A percentile compares a stretch with the other conserved stretches of the same genome.
phyloP scores from a whole-genome alignment of 148 eudicot genomes.

The Nepenthes mirabilis region DNA sequence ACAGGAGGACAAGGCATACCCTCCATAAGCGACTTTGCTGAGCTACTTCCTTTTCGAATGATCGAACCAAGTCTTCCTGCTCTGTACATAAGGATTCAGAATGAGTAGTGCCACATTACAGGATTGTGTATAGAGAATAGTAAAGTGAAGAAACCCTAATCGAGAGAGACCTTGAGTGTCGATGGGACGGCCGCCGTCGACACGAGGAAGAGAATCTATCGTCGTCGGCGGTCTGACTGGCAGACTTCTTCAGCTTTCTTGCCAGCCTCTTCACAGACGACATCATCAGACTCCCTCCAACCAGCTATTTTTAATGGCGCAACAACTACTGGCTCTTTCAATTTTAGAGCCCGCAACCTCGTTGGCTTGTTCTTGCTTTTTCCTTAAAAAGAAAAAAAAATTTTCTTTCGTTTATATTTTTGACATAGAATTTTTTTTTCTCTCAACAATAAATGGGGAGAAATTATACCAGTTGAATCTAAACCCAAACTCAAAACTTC shows the following conservation, averaged over 20 bases:
- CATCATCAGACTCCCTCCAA: too few species aligned
- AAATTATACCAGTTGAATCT: too few species aligned
- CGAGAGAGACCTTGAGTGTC: slow-evolving; percentile 48
- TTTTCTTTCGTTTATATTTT: too few species aligned
- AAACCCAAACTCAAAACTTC: too few species aligned
- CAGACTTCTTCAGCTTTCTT: slow-evolving; percentile 34
- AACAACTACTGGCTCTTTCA: too few species aligned
- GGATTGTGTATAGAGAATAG: not conserved
- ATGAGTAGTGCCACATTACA: not conserved
- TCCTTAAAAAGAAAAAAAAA: too few species aligned
- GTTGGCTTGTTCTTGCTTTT: too few species aligned
- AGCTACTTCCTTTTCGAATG: slow-evolving; percentile 48
- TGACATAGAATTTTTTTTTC: too few species aligned
- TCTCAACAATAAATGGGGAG: too few species aligned
- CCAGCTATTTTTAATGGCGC: too few species aligned
- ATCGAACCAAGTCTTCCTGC: slow-evolving; percentile 82
- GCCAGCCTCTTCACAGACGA: slow-evolving; percentile 13
- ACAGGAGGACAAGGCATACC: slow-evolving; percentile 23
- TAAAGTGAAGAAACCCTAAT: slow-evolving; percentile 9
- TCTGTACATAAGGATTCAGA: slow-evolving; percentile 27
- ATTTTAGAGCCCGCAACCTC: too few species aligned
- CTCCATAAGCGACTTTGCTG: slow-evolving; percentile 71
- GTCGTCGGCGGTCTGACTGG: slow-evolving; percentile 14
- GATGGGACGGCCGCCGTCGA: slow-evolving; percentile 66
- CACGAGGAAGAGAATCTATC: slow-evolving; percentile 49